Base-by-base conservation (phyloP, 148 eudicot species). In the Camellia sinensis region DNA sequence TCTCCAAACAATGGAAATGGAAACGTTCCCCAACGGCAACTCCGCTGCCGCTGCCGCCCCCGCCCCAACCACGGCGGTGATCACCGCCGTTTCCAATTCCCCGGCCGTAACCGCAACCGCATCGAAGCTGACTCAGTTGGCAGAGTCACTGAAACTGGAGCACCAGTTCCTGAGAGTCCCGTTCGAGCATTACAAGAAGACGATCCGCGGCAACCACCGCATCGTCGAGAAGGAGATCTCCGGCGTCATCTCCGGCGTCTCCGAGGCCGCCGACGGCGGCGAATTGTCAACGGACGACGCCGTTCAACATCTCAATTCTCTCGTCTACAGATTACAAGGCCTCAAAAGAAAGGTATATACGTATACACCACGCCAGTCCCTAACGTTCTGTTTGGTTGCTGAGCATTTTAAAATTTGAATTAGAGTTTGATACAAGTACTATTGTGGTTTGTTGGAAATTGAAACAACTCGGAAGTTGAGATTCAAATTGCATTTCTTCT, bases 121-220 rank as follows among this genome's bases (percentile, higher is more conserved):
- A 5, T 82, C 94, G 7, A 85, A 81, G 54, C 44, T 81, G 22
- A 72, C 73, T 60, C 82, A 88, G 69, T 79, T 96, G 61, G 77
- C 94, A 10, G 98, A 94, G 82, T 86, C 94, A 2, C 83, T 94
- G 9, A 96, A 94, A 79, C 83, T 94, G 17, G 99, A 96, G 81
- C 95, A 94, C 82, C 99, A 94, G 84, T 94, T 96, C 72, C 80
- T 96, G 2, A 83, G 99, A 17, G 97, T 96, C 48, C 99, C 99
- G 6, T 94, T 96, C 85, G 99, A 96, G 81, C 92, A 96, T 84
- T 96, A 91, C 89, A 96, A 91, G 88, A 96, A 91, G 88, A 90
- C 92, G 82, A 92, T 96, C 83, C 91, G 98, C 52, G 81, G 89
- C 19, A 91, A 92, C 77, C 94, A 96, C 73, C 98, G 99, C 17